Percentiles rank a stretch among this genome's conserved stretches.
Evolutionary conservation across 306 rosid genomes (phyloP).

Genomic region (Delonix regia): DNA sequence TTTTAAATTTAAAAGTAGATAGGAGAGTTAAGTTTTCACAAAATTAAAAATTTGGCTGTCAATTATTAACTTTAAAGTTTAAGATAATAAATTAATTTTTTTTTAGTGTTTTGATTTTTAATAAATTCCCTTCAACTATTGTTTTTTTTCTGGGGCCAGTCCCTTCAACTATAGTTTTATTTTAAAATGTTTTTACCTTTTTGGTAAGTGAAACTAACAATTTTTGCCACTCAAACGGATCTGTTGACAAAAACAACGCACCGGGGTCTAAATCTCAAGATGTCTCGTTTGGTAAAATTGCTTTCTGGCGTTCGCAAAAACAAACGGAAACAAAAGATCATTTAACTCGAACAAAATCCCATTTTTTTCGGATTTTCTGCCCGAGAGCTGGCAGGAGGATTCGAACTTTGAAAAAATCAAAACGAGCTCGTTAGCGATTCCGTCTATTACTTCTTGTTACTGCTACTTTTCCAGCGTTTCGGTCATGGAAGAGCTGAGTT

Average conservation of each 20-base stretch:
- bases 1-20: too few relatives aligned
- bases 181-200: too few relatives aligned
- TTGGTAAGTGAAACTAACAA: too few relatives aligned
- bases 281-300: not conserved
- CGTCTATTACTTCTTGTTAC: not conserved
- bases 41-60: too few relatives aligned
- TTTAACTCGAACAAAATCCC: not conserved
- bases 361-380: not conserved
- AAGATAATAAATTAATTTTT: too few relatives aligned
- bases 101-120: too few relatives aligned
- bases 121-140: too few relatives aligned
- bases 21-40: too few relatives aligned
- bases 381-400: not conserved
- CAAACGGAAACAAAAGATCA: not conserved
- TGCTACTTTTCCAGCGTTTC: not conserved
- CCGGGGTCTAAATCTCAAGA: not conserved
- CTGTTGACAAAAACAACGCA: not conserved
- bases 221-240: too few relatives aligned
- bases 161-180: too few relatives aligned
- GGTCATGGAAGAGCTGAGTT: constrained; percentile 27
- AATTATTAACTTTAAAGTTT: too few relatives aligned
- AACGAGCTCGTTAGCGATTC: not conserved
- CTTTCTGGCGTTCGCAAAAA: not conserved
- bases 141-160: too few relatives aligned
- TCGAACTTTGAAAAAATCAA: not conserved